These are phyloP conservation scores for Helicostylum pulchrum DNA, from an alignment of 192 early-diverging fungal species.

Conservation along the genomic window DNA sequence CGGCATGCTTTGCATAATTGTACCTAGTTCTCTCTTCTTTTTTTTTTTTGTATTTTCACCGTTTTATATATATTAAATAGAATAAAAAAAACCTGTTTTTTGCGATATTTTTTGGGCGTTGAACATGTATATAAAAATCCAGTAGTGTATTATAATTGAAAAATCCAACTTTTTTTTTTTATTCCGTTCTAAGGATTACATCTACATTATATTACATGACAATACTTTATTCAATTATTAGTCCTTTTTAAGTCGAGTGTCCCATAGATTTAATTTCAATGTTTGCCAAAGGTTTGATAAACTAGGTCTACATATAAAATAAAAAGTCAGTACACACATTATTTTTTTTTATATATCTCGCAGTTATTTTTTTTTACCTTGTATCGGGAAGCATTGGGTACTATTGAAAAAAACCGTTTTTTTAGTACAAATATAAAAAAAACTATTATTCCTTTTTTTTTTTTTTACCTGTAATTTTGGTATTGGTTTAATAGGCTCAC, in stretches of 20 bases:
- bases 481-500: constrained; percentile 76
- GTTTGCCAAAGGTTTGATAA: constrained; percentile 9
- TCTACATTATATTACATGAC: not conserved
- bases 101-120: too few relatives aligned
- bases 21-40: too few relatives aligned
- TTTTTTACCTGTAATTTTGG: constrained; percentile 57
- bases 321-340: not conserved
- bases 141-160: too few relatives aligned
- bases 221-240: not conserved
- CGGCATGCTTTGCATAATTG: too few relatives aligned
- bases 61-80: too few relatives aligned
- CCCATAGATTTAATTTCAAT: constrained; percentile 9
- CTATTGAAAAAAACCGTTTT: constrained; percentile 33
- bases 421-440: not conserved
- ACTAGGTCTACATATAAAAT: constrained; percentile 9
- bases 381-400: constrained; percentile 75
- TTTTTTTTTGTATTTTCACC: too few relatives aligned
- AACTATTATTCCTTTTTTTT: constrained; percentile 20
- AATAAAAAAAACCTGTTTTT: too few relatives aligned
- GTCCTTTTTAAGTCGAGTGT: not conserved
- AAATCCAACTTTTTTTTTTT: not conserved
- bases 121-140: too few relatives aligned
- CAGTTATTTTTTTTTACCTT: constrained; percentile 26
- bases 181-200: too few relatives aligned
- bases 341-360: not conserved